Base-by-base conservation (phyloP, 1,284 basidiomycete genomes). In the Peniophora sp. region DNA sequence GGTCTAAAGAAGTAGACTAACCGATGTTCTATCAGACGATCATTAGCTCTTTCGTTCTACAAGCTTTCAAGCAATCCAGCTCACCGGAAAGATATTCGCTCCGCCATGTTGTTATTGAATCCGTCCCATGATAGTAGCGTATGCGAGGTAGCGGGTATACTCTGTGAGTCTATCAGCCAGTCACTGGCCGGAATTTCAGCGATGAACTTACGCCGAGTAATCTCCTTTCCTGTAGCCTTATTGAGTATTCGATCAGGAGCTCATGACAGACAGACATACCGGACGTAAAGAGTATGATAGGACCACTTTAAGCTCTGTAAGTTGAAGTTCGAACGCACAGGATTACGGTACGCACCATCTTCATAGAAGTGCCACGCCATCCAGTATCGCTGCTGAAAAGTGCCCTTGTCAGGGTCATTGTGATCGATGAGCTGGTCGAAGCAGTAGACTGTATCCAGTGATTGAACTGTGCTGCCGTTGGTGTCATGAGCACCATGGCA, bases 361-460 rank as follows among this genome's bases (percentile, higher is more conserved):
- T 80, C 69, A 58, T 84, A 86, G 59, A 72, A 82, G 61, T 84
- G 77, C 62, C 69, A 81, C 36, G 78, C 76, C 56, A 76, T 73
- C 81, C 81, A 86, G 65, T 74, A 88, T 35, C 85, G 74, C 63
- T 88, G 86, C 62, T 80, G 71, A 64, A 88, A 88, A 5, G 84
- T 88, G n/a, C 85, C 86, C n/a, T 78, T 67, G n/a, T 68, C 68
- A 5, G 83, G 80, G 51, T 85, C 73, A 52, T 69, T 78, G 63
- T 88, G 86, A 65, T 88, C 85, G 50, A 87, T 83, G 54, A 87
- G 67, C 61, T 88, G 85, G 58, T 80, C 78, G 57, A 88, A 88
- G 56, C 66, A 68, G 64, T 83, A 88, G 2, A 74, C 73, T 0
- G 74, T 79, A 47, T 71, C 36, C 10, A 49, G 27, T 15, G 51